A percentile compares a stretch with the other conserved stretches of the same genome.
These are phyloP conservation scores for Mycena filopes DNA, from an alignment of 768 basidiomycete species.

Conservation along the genomic window DNA sequence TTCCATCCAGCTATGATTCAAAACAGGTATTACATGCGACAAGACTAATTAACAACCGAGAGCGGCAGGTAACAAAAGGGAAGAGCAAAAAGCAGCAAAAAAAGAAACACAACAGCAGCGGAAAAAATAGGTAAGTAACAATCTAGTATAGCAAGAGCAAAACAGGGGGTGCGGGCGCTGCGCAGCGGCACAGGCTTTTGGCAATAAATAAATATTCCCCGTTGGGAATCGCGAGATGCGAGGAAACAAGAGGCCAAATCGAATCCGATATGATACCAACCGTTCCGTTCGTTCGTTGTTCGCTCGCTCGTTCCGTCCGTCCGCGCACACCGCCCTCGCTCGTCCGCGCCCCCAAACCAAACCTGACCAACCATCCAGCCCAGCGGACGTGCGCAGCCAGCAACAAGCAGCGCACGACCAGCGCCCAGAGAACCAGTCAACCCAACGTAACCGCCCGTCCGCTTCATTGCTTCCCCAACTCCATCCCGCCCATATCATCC, in stretches of 20 bases:
- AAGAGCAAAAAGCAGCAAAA: constrained; percentile 25
- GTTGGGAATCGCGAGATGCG: constrained; percentile 17
- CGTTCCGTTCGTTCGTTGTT: constrained; percentile 21
- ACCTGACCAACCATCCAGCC: background rate
- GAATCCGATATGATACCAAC: constrained; percentile 18
- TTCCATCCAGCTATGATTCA: constrained; percentile 32
- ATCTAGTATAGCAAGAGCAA: constrained; percentile 32
- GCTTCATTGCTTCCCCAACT: constrained; percentile 35
- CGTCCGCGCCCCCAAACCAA: background rate
- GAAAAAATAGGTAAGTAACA: constrained; percentile 18
- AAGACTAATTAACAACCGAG: constrained; percentile 34
- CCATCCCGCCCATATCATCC: constrained; percentile 53
- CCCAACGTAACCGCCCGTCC: too few relatives aligned
- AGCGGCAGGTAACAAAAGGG: constrained; percentile 24
- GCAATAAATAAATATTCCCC: constrained; percentile 32
- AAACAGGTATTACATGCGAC: constrained; percentile 24
- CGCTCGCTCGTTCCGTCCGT: constrained; percentile 16
- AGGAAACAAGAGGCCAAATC: constrained; percentile 23
- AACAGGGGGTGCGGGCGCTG: constrained; percentile 23
- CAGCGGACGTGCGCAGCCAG: too few relatives aligned
- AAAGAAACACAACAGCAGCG: constrained; percentile 30
- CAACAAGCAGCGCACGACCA: too few relatives aligned
- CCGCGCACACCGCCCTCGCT: background rate
- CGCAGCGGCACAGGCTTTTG: constrained; percentile 31
- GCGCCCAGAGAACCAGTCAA: too few relatives aligned